Evolutionary conservation across 169 alveolate species (phyloP).

Genomic region (Plasmodium sp.): DNA sequence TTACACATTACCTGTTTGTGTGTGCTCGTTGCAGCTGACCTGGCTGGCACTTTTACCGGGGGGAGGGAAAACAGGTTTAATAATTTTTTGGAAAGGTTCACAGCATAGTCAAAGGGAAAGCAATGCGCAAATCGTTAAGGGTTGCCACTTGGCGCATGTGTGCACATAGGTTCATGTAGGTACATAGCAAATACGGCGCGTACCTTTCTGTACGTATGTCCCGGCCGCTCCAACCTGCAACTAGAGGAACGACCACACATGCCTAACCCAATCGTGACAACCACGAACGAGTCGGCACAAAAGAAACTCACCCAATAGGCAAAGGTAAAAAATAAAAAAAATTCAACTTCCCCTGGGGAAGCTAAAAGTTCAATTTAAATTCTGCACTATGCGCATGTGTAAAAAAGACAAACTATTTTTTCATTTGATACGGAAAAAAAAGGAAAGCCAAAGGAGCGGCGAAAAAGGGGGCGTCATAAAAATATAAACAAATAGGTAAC

Average conservation of each 20-base stretch:
- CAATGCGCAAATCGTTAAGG: neutral
- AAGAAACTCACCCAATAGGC: neutral
- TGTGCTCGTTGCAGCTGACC: neutral
- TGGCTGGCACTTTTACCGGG: neutral
- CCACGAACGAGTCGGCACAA: neutral
- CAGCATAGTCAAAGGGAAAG: neutral
- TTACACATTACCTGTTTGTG: neutral
- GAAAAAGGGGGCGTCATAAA: neutral
- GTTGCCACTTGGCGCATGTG: neutral
- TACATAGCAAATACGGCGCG: neutral
- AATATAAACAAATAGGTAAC: neutral
- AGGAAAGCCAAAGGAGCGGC: neutral
- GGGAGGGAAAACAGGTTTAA: neutral
- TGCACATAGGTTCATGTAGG: neutral
- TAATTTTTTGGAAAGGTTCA: neutral
- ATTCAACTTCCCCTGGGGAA: neutral
- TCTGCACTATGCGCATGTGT: neutral
- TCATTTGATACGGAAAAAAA: neutral
- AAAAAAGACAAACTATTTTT: neutral
- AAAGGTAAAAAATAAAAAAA: neutral
- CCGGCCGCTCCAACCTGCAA: too few species aligned
- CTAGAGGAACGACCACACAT: neutral
- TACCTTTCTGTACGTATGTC: neutral
- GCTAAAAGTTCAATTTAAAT: neutral
- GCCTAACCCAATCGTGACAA: neutral